Conservation (phyloP, 2,329 filamentous ascomycete genomes). For the Boeremia lycopersici region DNA sequence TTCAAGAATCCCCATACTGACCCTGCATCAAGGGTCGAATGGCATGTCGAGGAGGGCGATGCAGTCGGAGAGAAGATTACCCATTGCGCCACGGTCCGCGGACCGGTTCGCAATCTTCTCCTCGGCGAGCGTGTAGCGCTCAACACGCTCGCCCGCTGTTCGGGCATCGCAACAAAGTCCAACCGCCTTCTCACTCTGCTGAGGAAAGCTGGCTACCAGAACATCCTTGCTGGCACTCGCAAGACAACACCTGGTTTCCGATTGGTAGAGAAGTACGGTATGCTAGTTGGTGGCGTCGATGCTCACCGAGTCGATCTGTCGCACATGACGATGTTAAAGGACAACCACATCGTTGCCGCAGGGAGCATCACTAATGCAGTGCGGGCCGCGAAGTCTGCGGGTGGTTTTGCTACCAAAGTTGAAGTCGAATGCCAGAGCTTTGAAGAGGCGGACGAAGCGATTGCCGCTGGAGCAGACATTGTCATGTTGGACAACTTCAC, state of each 20-base stretch:
- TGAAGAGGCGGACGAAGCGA: constrained; percentile 88
- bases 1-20: neutral
- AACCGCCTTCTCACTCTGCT: constrained; percentile 58
- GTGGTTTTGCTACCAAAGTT: constrained; percentile 89
- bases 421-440: constrained; percentile 94
- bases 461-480: constrained; percentile 87
- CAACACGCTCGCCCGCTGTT: constrained; percentile 88
- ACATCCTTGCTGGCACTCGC: constrained; percentile 88
- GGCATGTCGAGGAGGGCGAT: constrained; percentile 80
- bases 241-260: constrained; percentile 98
- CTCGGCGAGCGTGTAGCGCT: constrained; percentile 93
- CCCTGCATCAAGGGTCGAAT: constrained; percentile 64
- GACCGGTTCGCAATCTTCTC: constrained; percentile 81
- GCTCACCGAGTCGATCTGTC: constrained; percentile 85
- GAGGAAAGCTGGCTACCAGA: constrained; percentile 71
- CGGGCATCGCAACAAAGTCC: constrained; percentile 78
- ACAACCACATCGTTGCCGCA: constrained; percentile 96
- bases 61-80: constrained; percentile 62
- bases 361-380: constrained; percentile 85
- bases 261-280: constrained; percentile 96
- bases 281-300: constrained; percentile 92
- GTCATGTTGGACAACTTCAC: constrained; percentile 98
- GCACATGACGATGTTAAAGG: constrained; percentile 98
- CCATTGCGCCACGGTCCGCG: constrained; percentile 79
- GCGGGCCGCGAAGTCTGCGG: constrained; percentile 78